These are phyloP conservation scores for Ustilago esculenta DNA, from an alignment of 1,284 basidiomycete genomes.

Conservation along the genomic window DNA sequence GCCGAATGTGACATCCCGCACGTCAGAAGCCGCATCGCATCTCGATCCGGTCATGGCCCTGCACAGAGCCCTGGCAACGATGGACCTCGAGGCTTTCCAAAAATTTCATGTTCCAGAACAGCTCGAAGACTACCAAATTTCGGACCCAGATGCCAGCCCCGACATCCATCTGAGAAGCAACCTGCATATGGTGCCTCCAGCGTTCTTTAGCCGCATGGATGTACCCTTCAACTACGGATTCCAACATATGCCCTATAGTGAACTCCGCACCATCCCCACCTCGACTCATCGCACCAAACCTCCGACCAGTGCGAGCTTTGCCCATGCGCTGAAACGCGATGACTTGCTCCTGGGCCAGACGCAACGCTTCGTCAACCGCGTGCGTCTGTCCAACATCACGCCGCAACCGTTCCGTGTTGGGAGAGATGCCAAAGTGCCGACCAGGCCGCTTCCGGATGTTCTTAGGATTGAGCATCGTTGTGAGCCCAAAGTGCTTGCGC, in stretches of 20 bases:
- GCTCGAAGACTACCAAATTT: slow-evolving; percentile 45
- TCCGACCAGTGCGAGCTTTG: background rate
- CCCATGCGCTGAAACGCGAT: slow-evolving; percentile 3
- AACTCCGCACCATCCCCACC: slow-evolving; percentile 34
- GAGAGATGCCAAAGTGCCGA: slow-evolving; percentile 17
- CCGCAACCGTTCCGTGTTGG: slow-evolving; percentile 35
- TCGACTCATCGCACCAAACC: background rate
- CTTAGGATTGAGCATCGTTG: slow-evolving; percentile 30
- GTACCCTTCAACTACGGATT: slow-evolving; percentile 56
- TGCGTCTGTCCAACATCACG: slow-evolving; percentile 38
- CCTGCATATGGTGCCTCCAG: slow-evolving; percentile 57
- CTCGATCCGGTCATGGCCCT: slow-evolving; percentile 43
- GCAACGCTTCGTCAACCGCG: slow-evolving; percentile 42
- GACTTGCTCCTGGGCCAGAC: slow-evolving; percentile 2
- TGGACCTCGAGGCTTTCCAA: slow-evolving; percentile 53
- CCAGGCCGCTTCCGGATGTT: slow-evolving; percentile 22
- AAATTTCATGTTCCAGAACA: slow-evolving; percentile 39
- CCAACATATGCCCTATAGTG: slow-evolving; percentile 47
- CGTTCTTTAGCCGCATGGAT: slow-evolving; percentile 57
- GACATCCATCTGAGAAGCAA: slow-evolving; percentile 26
- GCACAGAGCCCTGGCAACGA: slow-evolving; percentile 46
- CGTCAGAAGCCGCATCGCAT: background rate
- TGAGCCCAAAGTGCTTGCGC: slow-evolving; percentile 9
- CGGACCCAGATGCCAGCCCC: background rate
- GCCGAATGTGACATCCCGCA: slow-evolving; percentile 23